These are phyloP conservation scores for Citrullus colocynthis DNA, from an alignment of 306 rosid genomes.

Conservation along the genomic window DNA sequence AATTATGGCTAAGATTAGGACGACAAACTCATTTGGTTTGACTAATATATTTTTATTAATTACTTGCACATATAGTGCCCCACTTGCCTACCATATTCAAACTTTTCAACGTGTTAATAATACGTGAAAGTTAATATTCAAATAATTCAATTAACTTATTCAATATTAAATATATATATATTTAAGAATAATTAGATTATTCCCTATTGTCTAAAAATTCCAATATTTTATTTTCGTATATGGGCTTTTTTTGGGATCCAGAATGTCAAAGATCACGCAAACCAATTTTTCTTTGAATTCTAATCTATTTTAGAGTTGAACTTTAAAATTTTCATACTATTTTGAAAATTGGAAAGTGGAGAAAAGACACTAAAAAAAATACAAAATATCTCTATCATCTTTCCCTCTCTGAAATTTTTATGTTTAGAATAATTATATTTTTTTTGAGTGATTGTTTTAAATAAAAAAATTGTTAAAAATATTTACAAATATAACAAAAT, in stretches of 20 bases:
- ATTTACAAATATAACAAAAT: no score
- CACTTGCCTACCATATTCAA: constrained; percentile 1
- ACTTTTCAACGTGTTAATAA: constrained; percentile 6
- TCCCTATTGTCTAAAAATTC: neutral
- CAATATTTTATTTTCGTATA: neutral
- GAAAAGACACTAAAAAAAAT: no score
- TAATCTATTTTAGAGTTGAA: no score
- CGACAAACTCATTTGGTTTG: constrained; percentile 7
- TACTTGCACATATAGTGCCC: neutral
- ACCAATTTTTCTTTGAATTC: neutral
- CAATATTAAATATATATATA: neutral
- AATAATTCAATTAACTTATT: neutral
- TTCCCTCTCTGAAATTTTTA: no score
- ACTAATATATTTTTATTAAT: constrained; percentile 1
- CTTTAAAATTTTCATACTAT: no score
- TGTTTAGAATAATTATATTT: no score
- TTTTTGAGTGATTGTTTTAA: no score
- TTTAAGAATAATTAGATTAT: neutral
- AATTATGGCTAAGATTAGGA: constrained; percentile 8
- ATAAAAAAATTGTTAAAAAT: no score
- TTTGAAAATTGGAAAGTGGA: no score
- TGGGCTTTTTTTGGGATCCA: neutral
- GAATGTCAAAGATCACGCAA: neutral
- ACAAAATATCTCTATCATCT: no score
- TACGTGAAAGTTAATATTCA: neutral